Conservation (phyloP, 306 rosid genomes). For the Sesbania bispinosa region DNA sequence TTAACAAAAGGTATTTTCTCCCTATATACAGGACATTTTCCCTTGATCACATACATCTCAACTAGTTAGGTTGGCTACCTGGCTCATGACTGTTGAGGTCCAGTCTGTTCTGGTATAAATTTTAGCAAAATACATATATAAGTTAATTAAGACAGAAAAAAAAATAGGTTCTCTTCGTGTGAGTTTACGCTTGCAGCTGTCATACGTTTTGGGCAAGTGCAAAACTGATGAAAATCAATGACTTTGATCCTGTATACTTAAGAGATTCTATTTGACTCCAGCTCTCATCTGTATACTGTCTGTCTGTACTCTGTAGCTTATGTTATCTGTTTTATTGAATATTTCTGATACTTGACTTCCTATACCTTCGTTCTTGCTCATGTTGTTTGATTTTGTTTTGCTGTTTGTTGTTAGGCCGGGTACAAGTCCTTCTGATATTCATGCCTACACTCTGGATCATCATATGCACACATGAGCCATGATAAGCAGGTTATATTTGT, state of each 20-base stretch:
- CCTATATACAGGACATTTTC: background rate
- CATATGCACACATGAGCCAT: slow-evolving; percentile 61
- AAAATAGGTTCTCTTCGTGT: background rate
- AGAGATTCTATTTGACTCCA: background rate
- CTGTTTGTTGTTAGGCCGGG: slow-evolving; percentile 74
- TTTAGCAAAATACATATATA: slow-evolving; percentile 4
- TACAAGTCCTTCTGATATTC: slow-evolving; percentile 92
- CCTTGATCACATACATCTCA: background rate
- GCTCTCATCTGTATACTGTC: background rate
- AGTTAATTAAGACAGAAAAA: background rate
- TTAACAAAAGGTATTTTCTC: slow-evolving; percentile 67
- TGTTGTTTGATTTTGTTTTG: slow-evolving; percentile 25
- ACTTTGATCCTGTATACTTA: slow-evolving; percentile 12
- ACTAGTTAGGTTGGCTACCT: slow-evolving; percentile 18
- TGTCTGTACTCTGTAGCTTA: background rate
- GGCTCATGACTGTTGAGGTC: background rate
- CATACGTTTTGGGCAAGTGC: background rate
- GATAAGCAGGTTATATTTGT: slow-evolving; percentile 40
- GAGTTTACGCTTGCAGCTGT: background rate
- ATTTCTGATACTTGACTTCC: slow-evolving; percentile 15
- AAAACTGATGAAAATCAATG: background rate
- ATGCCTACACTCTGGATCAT: slow-evolving; percentile 75
- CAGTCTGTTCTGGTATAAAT: background rate
- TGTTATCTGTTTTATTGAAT: background rate
- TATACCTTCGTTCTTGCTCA: slow-evolving; percentile 1